These are phyloP conservation scores for Eutypella sp. DNA, from an alignment of 2,329 filamentous ascomycete genomes.

Conservation along the genomic window DNA sequence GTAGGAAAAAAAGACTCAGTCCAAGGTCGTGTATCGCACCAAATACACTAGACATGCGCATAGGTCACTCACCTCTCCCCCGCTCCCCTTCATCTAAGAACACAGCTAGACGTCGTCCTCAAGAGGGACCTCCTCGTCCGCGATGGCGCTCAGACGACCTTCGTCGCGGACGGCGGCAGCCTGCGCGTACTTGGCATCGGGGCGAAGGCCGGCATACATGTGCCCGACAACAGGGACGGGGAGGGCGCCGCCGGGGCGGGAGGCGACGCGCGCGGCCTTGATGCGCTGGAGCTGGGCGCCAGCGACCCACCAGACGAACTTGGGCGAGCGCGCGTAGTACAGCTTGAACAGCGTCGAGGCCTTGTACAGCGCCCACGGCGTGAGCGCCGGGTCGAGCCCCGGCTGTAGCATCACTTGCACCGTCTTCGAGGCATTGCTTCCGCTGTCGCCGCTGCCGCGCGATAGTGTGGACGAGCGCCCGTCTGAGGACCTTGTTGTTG, in stretches of 20 bases:
- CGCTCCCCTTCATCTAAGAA: too few relatives aligned
- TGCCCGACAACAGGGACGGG: constrained; percentile 29
- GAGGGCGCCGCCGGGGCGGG: constrained; percentile 16
- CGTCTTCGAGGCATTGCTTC: constrained; percentile 17
- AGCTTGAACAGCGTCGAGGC: constrained; percentile 44
- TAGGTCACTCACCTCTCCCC: not conserved
- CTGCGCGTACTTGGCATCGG: constrained; percentile 21
- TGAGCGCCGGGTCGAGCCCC: constrained; percentile 24
- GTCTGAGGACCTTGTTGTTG: constrained; percentile 2
- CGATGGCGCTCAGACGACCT: constrained; percentile 9
- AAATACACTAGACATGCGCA: not conserved
- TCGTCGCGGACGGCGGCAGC: constrained; percentile 14
- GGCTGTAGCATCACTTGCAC: constrained; percentile 26
- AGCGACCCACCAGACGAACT: constrained; percentile 43
- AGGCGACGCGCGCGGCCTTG: constrained; percentile 32
- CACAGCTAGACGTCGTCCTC: constrained; percentile 14
- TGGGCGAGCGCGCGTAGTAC: constrained; percentile 20
- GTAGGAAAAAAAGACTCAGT: not conserved
- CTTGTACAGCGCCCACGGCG: constrained; percentile 44
- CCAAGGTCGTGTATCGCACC: not conserved
- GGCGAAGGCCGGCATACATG: constrained; percentile 22
- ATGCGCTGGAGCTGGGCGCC: constrained; percentile 44
- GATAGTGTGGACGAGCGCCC: not conserved
- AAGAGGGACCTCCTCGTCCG: constrained; percentile 8
- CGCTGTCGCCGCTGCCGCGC: not conserved